Evolutionary conservation across 164 flowering plant genomes (phyloP).

Genomic region (Tetracentron sinense): DNA sequence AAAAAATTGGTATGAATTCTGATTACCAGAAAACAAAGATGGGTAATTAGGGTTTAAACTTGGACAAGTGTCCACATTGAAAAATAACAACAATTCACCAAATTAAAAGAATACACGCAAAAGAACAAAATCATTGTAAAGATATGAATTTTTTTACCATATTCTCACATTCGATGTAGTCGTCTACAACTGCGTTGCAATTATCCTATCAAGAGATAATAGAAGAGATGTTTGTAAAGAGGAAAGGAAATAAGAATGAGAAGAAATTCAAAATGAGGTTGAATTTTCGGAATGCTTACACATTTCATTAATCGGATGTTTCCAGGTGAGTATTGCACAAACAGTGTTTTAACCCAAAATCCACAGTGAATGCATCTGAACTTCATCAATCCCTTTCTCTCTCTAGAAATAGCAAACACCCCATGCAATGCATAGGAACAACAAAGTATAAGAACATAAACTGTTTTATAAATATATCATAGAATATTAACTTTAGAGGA

Average conservation of each 20-base stretch:
- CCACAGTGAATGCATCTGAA: conserved; percentile 73
- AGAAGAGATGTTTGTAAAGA: background rate
- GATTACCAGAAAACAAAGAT: background rate
- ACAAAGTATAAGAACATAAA: no score
- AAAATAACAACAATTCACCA: background rate
- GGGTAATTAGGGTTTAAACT: background rate
- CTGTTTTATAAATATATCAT: no score
- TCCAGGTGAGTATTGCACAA: conserved; percentile 83
- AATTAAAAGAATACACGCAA: background rate
- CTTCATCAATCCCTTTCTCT: conserved; percentile 26
- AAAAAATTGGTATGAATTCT: background rate
- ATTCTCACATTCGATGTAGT: conserved; percentile 85
- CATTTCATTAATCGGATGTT: conserved; percentile 86
- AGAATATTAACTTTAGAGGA: no score
- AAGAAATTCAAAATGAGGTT: background rate
- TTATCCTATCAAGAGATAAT: conserved; percentile 35
- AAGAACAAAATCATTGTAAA: no score
- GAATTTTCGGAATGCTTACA: conserved; percentile 28
- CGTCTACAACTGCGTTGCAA: conserved; percentile 81
- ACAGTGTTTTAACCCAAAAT: conserved; percentile 37
- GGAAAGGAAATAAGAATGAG: background rate
- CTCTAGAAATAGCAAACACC: background rate
- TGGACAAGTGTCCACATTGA: background rate
- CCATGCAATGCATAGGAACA: no score
- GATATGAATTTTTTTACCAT: no score